phyloP scores from a whole-genome alignment of 306 rosid species.

The Elaeagnus macrophylla region DNA sequence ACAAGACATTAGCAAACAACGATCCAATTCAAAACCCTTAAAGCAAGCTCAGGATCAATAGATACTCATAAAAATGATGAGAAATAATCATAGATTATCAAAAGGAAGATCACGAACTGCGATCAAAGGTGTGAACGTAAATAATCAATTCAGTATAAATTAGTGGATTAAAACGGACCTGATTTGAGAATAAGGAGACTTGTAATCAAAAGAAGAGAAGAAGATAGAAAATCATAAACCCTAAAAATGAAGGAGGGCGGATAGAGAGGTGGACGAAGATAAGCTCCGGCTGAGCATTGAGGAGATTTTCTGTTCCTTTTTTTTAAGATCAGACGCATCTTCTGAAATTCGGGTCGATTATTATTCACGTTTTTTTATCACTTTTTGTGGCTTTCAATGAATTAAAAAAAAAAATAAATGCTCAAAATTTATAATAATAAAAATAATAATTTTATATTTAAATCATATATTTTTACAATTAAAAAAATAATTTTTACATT shows the following conservation, averaged over 20 bases:
- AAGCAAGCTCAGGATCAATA: background rate
- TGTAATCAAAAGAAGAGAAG: constrained; percentile 2
- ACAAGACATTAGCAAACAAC: background rate
- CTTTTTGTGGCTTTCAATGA: too few species aligned
- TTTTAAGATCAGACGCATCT: too few species aligned
- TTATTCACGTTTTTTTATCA: too few species aligned
- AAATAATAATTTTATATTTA: too few species aligned
- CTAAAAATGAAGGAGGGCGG: background rate
- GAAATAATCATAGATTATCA: background rate
- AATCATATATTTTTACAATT: too few species aligned
- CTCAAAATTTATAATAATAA: too few species aligned
- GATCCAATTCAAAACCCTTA: background rate
- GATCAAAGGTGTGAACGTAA: background rate
- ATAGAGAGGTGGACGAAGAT: constrained; percentile 4
- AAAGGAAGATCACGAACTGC: constrained; percentile 1
- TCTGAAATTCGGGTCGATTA: too few species aligned
- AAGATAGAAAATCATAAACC: background rate
- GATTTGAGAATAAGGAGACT: constrained; percentile 11
- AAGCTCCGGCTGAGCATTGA: constrained; percentile 18
- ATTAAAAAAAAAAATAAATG: too few species aligned
- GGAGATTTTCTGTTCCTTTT: background rate
- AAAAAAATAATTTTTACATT: too few species aligned
- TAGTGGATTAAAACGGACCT: constrained; percentile 2
- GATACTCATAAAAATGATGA: background rate
- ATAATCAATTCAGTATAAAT: background rate